Evolutionary conservation across 1,139 yeast species (phyloP).

Genomic region (Yamadazyma dendronema): DNA sequence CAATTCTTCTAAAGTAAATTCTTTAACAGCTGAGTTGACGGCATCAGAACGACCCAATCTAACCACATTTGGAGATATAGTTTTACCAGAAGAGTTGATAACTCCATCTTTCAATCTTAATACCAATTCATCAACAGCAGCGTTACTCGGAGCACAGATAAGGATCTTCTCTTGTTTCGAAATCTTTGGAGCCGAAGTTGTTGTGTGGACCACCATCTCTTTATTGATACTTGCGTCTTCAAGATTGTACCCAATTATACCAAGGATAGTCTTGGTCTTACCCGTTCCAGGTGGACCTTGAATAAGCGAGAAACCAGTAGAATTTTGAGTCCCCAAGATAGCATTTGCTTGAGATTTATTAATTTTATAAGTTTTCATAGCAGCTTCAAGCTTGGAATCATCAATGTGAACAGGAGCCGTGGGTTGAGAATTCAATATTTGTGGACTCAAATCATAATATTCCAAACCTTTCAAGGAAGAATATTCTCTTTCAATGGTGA

Average conservation of each 20-base stretch:
- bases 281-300: slow-evolving; percentile 99
- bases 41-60: slow-evolving; percentile 91
- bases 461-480: slow-evolving; percentile 78
- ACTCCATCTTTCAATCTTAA: slow-evolving; percentile 79
- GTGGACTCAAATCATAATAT: slow-evolving; percentile 69
- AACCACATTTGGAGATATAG: slow-evolving; percentile 69
- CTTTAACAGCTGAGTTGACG: slow-evolving; percentile 77
- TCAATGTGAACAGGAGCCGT: slow-evolving; percentile 33
- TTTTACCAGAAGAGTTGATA: slow-evolving; percentile 53
- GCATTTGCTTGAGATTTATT: slow-evolving; percentile 92
- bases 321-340: slow-evolving; percentile 65
- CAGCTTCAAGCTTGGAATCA: slow-evolving; percentile 34
- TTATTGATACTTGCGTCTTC: slow-evolving; percentile 6
- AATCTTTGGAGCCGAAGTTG: slow-evolving; percentile 9
- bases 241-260: slow-evolving; percentile 70
- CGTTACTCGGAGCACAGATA: slow-evolving; percentile 98
- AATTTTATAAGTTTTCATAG: slow-evolving; percentile 52
- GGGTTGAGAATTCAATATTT: slow-evolving; percentile 68
- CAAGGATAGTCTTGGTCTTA: slow-evolving; percentile 93
- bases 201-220: slow-evolving; percentile 2
- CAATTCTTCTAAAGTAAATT: slow-evolving; percentile 81
- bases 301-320: slow-evolving; percentile 80
- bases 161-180: slow-evolving; percentile 45
- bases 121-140: slow-evolving; percentile 98
- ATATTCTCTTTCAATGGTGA: slow-evolving; percentile 90